Evolutionary conservation across 257 asterid species (phyloP), one percentile per base, ranked within the genome.

Genomic region (Salvia rosmarinus): DNA sequence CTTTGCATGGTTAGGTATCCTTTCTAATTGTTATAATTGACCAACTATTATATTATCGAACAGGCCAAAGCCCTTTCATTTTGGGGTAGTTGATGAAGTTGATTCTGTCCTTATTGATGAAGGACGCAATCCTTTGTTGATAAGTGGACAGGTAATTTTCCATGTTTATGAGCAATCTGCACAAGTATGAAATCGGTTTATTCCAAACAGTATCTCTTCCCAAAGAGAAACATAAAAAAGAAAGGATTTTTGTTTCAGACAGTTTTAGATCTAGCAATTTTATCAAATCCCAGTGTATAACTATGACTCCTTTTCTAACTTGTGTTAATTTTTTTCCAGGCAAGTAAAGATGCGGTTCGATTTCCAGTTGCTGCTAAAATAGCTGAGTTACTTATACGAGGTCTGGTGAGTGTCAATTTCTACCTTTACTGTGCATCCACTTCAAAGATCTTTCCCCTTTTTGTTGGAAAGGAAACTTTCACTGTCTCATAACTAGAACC

Each of bases 21-120:
- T 64, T 71, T 76, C 23, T n/a, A 62, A 49, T 58, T 42, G 19
- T 46, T 70, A 14, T 12, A 49, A 23, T 51, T 77, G 56, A 42
- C 54, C 49, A 30, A 72, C 49, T 58, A 28, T 40, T 67, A 23
- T 78, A 43, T 77, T 28, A 61, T 79, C 71, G 72, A 80, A 75
- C 91, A 94, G 98, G 98, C 97, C 99, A 57, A 91, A 82, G 71
- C 96, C 99, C 75, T 95, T 95, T 84, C 96, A 95, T 84, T 91
- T 89, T 85, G 98, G 94, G n/a, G 85, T 95, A 78, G 96, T 91
- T 66, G 98, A 91, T 80, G 99, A 95, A 84, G 98, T 95, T 39
- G 99, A 95, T 79, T 95, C 98, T 19, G 98, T 95, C 71, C 96
- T 95, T 76, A 95, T 95, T 57, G 99, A 95, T 42, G 99, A 95